Evolutionary conservation across 345 rosid genomes (phyloP).

Genomic region (Pugionium dolabratum): DNA sequence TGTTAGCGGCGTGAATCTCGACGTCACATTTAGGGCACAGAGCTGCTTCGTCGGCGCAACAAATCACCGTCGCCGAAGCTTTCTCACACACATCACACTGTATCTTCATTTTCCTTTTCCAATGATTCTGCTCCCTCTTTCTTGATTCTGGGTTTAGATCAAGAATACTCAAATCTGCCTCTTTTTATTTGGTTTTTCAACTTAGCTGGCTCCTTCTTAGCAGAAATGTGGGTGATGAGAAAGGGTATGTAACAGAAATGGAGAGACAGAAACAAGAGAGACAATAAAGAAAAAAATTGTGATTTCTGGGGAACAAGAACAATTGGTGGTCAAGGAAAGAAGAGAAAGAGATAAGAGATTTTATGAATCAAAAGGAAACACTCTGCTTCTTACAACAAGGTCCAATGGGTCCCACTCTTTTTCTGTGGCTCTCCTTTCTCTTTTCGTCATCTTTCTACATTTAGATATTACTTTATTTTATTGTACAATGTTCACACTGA

Average conservation of each 20-base stretch:
- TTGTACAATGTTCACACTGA: neutral
- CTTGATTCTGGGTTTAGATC: conserved; percentile 8
- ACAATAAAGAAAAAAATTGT: neutral
- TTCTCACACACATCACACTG: conserved; percentile 98
- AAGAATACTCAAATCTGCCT: neutral
- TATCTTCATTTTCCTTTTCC: conserved; percentile 60
- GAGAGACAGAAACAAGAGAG: neutral
- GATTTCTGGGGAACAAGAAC: conserved; percentile 4
- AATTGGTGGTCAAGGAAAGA: conserved; percentile 17
- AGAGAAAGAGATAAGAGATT: conserved; percentile 30
- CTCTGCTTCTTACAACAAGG: conserved; percentile 39
- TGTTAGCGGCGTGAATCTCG: conserved; percentile 93
- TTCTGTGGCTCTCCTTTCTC: conserved; percentile 37
- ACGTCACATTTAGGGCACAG: conserved; percentile 77
- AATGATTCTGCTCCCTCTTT: neutral
- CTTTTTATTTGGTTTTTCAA: neutral
- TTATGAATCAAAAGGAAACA: conserved; percentile 40
- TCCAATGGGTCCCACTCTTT: conserved; percentile 24
- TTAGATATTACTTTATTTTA: conserved; percentile 22
- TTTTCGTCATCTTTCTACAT: conserved; percentile 7
- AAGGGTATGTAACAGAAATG: conserved; percentile 11
- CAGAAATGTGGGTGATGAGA: conserved; percentile 13
- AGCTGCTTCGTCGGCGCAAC: conserved; percentile 99
- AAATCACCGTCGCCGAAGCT: conserved; percentile 92
- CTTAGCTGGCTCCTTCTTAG: neutral